phyloP scores from a whole-genome alignment of 2,329 filamentous ascomycete genomes.

The Seiridium cupressi region DNA sequence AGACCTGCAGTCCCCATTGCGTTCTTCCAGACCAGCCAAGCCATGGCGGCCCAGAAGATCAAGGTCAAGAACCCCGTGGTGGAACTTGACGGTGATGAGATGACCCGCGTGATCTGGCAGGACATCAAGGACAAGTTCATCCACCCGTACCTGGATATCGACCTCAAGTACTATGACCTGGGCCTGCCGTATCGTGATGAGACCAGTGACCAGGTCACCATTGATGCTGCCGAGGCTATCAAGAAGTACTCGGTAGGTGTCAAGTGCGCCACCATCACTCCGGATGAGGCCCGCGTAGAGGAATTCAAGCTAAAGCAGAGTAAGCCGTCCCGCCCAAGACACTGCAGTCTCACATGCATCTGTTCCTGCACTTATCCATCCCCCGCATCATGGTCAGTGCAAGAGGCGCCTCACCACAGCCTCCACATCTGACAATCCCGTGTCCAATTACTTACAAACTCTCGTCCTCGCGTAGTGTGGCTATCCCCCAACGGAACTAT shows the following conservation, averaged over 20 bases:
- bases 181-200: conserved; percentile 92
- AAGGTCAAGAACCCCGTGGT: conserved; percentile 99
- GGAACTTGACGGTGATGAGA: conserved; percentile 92
- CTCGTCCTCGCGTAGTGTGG: conserved; percentile 68
- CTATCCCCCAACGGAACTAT: conserved; percentile 93
- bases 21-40: conserved; percentile 36
- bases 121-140: conserved; percentile 99
- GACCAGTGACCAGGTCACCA: conserved; percentile 93
- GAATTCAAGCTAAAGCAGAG: conserved; percentile 99
- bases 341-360: conserved; percentile 20
- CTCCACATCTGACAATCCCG: neutral
- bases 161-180: conserved; percentile 97
- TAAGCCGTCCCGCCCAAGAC: conserved; percentile 39
- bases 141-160: conserved; percentile 90
- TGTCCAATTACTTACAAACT: conserved; percentile 4
- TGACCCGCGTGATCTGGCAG: conserved; percentile 99
- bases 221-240: conserved; percentile 94
- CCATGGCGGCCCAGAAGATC: conserved; percentile 78
- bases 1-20: conserved; percentile 27
- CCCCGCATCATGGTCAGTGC: neutral
- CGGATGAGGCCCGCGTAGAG: conserved; percentile 92
- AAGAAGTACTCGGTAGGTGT: conserved; percentile 99
- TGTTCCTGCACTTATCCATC: conserved; percentile 3
- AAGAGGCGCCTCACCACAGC: neutral
- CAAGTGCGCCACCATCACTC: conserved; percentile 99